These are phyloP conservation scores for Sodiomyces alkalinus DNA, from an alignment of 2,329 filamentous ascomycete species.

Conservation along the genomic window DNA sequence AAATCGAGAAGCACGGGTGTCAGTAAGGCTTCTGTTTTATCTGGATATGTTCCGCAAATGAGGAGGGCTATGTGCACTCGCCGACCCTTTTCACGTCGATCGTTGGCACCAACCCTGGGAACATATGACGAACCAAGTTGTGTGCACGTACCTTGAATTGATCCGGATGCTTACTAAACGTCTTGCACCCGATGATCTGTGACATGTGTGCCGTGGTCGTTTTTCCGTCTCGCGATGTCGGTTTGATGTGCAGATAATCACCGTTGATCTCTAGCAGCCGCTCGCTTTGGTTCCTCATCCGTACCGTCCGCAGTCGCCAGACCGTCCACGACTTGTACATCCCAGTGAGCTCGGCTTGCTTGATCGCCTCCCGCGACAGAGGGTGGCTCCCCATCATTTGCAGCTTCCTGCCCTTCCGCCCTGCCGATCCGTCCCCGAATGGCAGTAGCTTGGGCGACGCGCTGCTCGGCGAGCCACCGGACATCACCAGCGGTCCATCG, in stretches of 20 bases:
- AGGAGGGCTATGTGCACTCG: too few relatives aligned
- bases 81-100: too few relatives aligned
- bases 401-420: constrained; percentile 34
- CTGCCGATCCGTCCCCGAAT: constrained; percentile 25
- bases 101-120: constrained; percentile 2
- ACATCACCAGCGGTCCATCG: constrained; percentile 54
- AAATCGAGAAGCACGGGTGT: not conserved
- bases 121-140: not conserved
- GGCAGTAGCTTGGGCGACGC: constrained; percentile 52
- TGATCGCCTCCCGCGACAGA: constrained; percentile 46
- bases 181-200: constrained; percentile 69
- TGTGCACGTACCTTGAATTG: constrained; percentile 52
- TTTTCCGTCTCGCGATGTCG: constrained; percentile 49
- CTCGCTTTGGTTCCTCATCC: constrained; percentile 61
- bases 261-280: constrained; percentile 67
- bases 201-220: constrained; percentile 72
- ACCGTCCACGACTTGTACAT: constrained; percentile 67
- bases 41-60: too few relatives aligned
- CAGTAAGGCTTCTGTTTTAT: too few relatives aligned
- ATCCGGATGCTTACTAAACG: constrained; percentile 63
- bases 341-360: constrained; percentile 40
- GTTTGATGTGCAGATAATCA: constrained; percentile 78
- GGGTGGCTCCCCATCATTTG: constrained; percentile 46
- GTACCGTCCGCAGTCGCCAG: constrained; percentile 70
- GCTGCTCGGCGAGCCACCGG: constrained; percentile 52